Conservation (phyloP, 2,329 filamentous ascomycete species). For the Talaromyces sp. region DNA sequence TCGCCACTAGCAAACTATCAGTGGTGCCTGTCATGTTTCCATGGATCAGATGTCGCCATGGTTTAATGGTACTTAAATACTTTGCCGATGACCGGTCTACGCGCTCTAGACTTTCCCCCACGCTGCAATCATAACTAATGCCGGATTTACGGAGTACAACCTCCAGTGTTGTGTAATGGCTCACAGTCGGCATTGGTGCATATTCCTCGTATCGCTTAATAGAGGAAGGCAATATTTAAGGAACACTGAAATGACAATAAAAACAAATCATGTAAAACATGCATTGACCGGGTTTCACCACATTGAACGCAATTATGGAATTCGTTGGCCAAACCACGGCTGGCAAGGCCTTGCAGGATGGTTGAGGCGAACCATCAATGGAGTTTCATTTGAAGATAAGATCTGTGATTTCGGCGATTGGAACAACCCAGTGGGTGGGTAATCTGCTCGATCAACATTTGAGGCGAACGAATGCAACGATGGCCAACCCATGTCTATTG, state of each 20-base stretch:
- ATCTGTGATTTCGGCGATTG: neutral
- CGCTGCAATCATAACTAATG: too few species aligned
- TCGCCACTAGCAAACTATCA: too few species aligned
- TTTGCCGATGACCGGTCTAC: neutral
- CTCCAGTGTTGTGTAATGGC: neutral
- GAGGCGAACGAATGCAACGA: neutral
- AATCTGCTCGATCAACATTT: neutral
- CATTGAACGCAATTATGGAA: neutral
- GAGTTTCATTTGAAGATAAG: neutral
- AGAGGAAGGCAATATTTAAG: neutral
- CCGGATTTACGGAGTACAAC: too few species aligned
- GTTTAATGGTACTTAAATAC: neutral
- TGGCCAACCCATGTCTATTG: neutral
- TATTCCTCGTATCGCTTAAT: neutral
- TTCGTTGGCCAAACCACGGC: neutral
- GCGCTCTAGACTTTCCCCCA: neutral
- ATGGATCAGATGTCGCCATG: neutral
- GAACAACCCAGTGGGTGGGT: too few species aligned
- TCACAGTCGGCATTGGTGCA: neutral
- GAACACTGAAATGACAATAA: neutral
- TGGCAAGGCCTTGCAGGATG: neutral
- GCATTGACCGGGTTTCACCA: neutral
- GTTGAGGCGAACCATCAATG: neutral
- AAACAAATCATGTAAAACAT: neutral
- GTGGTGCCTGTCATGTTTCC: neutral